Evolutionary conservation across 176 grass and related monocot species (phyloP).

Genomic region (Phoenix roebelenii): DNA sequence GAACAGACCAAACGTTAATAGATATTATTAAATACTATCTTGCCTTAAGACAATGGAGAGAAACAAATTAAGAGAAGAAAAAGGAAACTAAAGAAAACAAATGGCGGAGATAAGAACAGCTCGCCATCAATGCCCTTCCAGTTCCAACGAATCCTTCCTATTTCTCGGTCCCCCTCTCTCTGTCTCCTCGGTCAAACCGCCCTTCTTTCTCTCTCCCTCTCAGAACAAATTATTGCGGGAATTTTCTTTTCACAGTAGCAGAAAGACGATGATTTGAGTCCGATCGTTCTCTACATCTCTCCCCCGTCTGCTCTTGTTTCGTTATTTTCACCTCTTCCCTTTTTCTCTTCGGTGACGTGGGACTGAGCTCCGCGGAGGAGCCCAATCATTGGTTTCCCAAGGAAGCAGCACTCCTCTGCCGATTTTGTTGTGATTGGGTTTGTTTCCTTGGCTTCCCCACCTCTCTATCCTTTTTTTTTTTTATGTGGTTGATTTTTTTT

Average conservation of each 20-base stretch:
- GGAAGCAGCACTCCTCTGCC: background rate
- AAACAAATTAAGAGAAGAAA: background rate
- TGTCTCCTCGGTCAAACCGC: conserved; percentile 15
- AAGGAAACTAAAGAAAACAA: conserved; percentile 11
- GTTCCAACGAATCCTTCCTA: conserved; percentile 18
- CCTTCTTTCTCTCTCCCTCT: background rate
- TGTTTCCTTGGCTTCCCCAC: background rate
- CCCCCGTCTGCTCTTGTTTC: too few relatives aligned
- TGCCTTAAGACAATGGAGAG: too few relatives aligned
- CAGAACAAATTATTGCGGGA: background rate
- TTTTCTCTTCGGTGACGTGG: too few relatives aligned
- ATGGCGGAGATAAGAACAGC: conserved; percentile 22
- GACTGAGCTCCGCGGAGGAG: background rate
- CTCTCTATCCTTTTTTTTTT: too few relatives aligned
- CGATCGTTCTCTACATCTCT: background rate
- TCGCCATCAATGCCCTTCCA: conserved; percentile 24
- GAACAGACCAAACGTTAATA: too few relatives aligned
- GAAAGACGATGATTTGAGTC: conserved; percentile 3
- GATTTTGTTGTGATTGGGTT: background rate
- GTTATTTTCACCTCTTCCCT: too few relatives aligned
- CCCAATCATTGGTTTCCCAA: conserved; percentile 6
- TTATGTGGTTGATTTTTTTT: background rate
- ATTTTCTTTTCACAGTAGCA: conserved; percentile 2
- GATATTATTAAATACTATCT: too few relatives aligned
- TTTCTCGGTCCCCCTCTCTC: conserved; percentile 2